These are phyloP conservation scores for Trichoderma koningii DNA, from an alignment of 2,329 filamentous ascomycete genomes.

Conservation along the genomic window DNA sequence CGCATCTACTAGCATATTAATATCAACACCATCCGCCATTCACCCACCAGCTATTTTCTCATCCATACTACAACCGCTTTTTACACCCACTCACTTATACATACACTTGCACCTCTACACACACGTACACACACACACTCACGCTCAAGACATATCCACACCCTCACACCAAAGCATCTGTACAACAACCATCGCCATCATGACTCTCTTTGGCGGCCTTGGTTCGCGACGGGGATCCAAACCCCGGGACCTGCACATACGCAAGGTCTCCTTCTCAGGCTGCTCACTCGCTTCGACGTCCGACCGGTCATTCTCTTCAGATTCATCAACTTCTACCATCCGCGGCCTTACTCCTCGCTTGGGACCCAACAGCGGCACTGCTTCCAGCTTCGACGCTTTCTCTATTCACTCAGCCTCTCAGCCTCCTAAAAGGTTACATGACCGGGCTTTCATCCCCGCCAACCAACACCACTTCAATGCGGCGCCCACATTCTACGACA, in stretches of 20 bases:
- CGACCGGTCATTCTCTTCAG: conserved; percentile 38
- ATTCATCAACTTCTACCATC: conserved; percentile 38
- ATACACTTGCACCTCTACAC: background rate
- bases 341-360: conserved; percentile 29
- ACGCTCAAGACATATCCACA: background rate
- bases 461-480: conserved; percentile 32
- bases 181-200: conserved; percentile 31
- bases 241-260: conserved; percentile 44
- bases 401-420: conserved; percentile 41
- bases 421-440: conserved; percentile 43
- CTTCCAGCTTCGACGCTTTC: conserved; percentile 40
- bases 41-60: background rate
- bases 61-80: conserved; percentile 17
- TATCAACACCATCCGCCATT: conserved; percentile 18
- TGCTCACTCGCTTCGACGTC: conserved; percentile 43
- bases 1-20: conserved; percentile 9
- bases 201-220: conserved; percentile 44
- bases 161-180: background rate
- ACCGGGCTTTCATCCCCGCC: conserved; percentile 39
- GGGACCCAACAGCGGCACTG: conserved; percentile 34
- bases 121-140: background rate
- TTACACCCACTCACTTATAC: background rate
- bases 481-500: conserved; percentile 36
- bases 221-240: conserved; percentile 42
- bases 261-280: conserved; percentile 47